Conservation (phyloP, 225 moss, liverwort and hornwort species). For the Antitrichia curtipendula region DNA sequence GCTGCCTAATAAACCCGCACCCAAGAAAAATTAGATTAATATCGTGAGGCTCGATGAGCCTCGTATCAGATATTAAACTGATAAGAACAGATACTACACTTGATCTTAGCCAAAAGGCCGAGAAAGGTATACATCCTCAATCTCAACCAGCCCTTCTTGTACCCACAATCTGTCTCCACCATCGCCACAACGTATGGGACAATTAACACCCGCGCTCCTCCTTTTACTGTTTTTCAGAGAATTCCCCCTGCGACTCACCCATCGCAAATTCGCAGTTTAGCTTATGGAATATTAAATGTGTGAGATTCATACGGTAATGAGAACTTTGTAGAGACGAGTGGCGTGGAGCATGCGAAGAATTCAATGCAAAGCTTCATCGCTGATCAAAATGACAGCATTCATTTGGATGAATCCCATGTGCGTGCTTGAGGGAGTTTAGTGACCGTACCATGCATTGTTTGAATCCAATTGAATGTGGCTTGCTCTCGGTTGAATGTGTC, state of each 20-base stretch:
- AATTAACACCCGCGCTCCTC: no score
- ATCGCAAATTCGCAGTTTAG: no score
- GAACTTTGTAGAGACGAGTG: neutral
- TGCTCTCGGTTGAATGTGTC: neutral
- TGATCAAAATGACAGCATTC: neutral
- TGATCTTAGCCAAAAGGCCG: conserved; percentile 70
- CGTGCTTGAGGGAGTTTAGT: neutral
- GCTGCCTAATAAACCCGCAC: neutral
- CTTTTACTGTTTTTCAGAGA: no score
- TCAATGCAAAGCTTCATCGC: neutral
- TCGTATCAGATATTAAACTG: conserved; percentile 65
- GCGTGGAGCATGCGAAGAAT: neutral
- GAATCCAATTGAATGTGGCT: neutral
- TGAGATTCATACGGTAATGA: neutral
- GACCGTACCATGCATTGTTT: no score
- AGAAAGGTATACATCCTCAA: conserved; percentile 12
- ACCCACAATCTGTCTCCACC: no score
- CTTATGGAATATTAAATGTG: no score
- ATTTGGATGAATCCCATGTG: neutral
- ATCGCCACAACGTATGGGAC: no score
- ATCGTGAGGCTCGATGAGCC: conserved; percentile 46
- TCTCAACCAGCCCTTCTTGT: no score
- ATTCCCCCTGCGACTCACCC: no score
- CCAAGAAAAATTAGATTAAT: conserved; percentile 48
- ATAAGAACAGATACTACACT: conserved; percentile 74